A percentile compares a stretch with the other conserved stretches of the same genome.
These are phyloP conservation scores for Piper betle DNA, from an alignment of 164 flowering plant species.

Conservation along the genomic window DNA sequence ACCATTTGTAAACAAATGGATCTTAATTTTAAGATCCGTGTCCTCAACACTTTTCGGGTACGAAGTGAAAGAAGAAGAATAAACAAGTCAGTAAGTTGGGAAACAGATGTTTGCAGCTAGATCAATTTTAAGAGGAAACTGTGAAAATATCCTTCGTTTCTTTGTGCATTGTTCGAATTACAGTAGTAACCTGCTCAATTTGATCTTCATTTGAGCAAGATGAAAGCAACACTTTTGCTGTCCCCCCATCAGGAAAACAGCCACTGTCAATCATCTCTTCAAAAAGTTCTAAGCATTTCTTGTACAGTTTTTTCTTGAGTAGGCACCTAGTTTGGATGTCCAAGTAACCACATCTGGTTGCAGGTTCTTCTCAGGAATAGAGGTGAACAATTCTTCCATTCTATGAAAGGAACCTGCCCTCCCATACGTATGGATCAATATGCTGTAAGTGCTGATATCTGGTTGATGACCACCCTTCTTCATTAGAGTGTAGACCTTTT, in stretches of 20 bases:
- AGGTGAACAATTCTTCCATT: constrained; percentile 55
- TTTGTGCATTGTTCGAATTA: constrained; percentile 74
- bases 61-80: not conserved
- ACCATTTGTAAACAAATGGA: too few relatives aligned
- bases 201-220: constrained; percentile 77
- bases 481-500: constrained; percentile 48
- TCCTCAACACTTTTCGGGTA: not conserved
- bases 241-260: constrained; percentile 83
- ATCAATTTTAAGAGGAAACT: not conserved
- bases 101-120: not conserved
- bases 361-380: constrained; percentile 38
- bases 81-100: not conserved
- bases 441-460: constrained; percentile 81
- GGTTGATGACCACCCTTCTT: constrained; percentile 34
- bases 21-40: not conserved
- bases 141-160: constrained; percentile 17
- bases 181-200: constrained; percentile 55
- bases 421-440: constrained; percentile 65
- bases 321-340: constrained; percentile 77
- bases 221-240: constrained; percentile 64
- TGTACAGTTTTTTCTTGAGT: constrained; percentile 62
- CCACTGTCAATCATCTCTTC: constrained; percentile 89
- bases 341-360: constrained; percentile 75
- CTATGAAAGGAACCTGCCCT: constrained; percentile 58
- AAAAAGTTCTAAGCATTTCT: constrained; percentile 62